Evolutionary conservation across 2,329 filamentous ascomycete genomes (phyloP), one percentile per base, ranked within the genome.

Genomic region (Drechslerella dactyloides): DNA sequence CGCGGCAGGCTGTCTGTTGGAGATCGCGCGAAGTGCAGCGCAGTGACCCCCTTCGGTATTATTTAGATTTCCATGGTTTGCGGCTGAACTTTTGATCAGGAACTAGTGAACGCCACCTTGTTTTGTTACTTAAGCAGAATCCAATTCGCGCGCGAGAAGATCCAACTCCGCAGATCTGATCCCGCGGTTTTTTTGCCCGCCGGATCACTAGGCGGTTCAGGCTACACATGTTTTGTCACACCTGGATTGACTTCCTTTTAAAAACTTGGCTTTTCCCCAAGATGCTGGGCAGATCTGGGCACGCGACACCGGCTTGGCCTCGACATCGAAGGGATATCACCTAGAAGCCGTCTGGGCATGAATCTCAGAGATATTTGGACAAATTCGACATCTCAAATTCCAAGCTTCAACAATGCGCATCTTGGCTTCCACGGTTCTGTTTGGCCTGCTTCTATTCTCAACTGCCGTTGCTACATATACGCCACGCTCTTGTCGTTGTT

Each of bases 61-160:
- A 11, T 23, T 30, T 11, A 24, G 48, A 17, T 57, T 17, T 65
- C 54, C 52, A 35, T 63, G 35, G 21, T 3, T 51, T 59, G 54
- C 46, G 62, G 54, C 55, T 48, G 48, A 68, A 55, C 5, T 8
- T 46, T 19, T 42, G 46, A 33, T 55, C 15, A n/a, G 44, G 33
- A 17, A 58, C 54, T 48, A 59, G 55, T 37, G 52, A 23, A 33
- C 44, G 42, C 65, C 57, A 69, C 58, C 33, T 57, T 55, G 51
- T 56, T 61, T 27, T 15, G 44, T 35, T 8, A n/a, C n/a, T n/a
- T n/a, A n/a, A n/a, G n/a, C n/a, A 17, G 40, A 59, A 66, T 58
- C 21, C 27, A 46, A 19, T 54, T 5, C 35, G 60, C 17, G 51
- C 46, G 50, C 52, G 42, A 35, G 13, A 50, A 23, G n/a, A 13